These are phyloP conservation scores for Isatis lusitanica DNA, from an alignment of 441 rosid species.

Conservation along the genomic window DNA sequence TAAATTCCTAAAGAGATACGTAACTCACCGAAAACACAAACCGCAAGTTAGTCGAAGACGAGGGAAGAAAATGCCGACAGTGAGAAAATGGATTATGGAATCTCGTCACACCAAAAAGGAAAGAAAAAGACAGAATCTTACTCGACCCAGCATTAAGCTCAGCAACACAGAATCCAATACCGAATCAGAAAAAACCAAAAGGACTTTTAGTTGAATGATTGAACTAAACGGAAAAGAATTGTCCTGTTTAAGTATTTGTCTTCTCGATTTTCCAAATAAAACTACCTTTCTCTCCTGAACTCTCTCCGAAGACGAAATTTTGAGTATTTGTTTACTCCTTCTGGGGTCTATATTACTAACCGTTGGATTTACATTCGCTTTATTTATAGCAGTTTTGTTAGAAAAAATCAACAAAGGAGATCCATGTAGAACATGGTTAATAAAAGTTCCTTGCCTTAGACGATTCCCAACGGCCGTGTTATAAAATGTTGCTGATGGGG, in stretches of 20 bases:
- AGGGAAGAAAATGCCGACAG: conserved; percentile 20
- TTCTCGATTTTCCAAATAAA: neutral
- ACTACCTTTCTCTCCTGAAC: neutral
- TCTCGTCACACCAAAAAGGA: neutral
- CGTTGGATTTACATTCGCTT: conserved; percentile 10
- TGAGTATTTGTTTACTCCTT: conserved; percentile 11
- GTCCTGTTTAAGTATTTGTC: neutral
- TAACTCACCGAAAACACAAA: conserved; percentile 11
- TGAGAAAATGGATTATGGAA: conserved; percentile 16
- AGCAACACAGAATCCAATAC: conserved; percentile 34
- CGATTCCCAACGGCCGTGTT: neutral
- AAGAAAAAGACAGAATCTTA: conserved; percentile 24
- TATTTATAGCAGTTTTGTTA: neutral
- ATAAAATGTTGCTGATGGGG: neutral
- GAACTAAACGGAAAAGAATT: conserved; percentile 6
- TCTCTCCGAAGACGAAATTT: neutral
- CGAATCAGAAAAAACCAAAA: conserved; percentile 5
- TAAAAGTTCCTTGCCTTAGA: conserved; percentile 6
- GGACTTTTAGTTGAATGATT: conserved; percentile 13
- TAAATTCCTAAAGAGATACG: neutral
- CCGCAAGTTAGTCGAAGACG: neutral
- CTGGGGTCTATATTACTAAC: neutral
- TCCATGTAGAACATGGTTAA: neutral
- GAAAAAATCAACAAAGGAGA: neutral
- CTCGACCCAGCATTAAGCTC: conserved; percentile 11